Percentiles rank a stretch among this genome's conserved stretches.
phyloP scores from a whole-genome alignment of 192 early-diverging fungal species.

The Glomus cerebriforme region DNA sequence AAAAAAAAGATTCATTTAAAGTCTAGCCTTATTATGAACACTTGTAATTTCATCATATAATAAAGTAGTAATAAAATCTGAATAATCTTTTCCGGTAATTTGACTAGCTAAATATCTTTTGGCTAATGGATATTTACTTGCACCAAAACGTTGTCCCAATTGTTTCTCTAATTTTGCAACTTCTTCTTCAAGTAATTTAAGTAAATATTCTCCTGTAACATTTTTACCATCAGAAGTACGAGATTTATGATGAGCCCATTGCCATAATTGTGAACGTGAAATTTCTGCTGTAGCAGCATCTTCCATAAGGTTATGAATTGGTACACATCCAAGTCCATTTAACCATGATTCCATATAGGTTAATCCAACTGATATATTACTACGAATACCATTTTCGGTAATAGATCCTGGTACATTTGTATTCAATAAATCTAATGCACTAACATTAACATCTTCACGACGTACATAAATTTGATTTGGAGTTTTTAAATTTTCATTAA shows the following conservation, averaged over 20 bases:
- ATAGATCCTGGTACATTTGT: slow-evolving; percentile 71
- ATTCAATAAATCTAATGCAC: slow-evolving; percentile 81
- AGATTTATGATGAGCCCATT: slow-evolving; percentile 90
- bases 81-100: slow-evolving; percentile 82
- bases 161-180: slow-evolving; percentile 67
- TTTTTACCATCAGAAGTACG: slow-evolving; percentile 79
- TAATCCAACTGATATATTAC: slow-evolving; percentile 90
- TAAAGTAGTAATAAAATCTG: slow-evolving; percentile 92
- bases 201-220: slow-evolving; percentile 78
- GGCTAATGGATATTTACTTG: slow-evolving; percentile 66
- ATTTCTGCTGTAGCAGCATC: slow-evolving; percentile 99
- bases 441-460: slow-evolving; percentile 89
- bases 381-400: slow-evolving; percentile 89
- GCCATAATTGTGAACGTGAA: slow-evolving; percentile 94
- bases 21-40: slow-evolving; percentile 36
- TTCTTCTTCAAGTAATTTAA: slow-evolving; percentile 89
- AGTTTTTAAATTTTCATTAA: slow-evolving; percentile 93
- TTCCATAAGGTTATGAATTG: slow-evolving; percentile 98
- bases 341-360: slow-evolving; percentile 98
- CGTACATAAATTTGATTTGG: slow-evolving; percentile 94
- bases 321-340: slow-evolving; percentile 91
- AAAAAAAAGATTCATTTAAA: slow-evolving; percentile 27
- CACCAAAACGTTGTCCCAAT: slow-evolving; percentile 60
- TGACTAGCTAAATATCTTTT: slow-evolving; percentile 72
- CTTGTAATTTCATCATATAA: slow-evolving; percentile 87